Base-by-base conservation (phyloP, 2,329 filamentous ascomycete species). In the Keithomyces neogunnii region DNA sequence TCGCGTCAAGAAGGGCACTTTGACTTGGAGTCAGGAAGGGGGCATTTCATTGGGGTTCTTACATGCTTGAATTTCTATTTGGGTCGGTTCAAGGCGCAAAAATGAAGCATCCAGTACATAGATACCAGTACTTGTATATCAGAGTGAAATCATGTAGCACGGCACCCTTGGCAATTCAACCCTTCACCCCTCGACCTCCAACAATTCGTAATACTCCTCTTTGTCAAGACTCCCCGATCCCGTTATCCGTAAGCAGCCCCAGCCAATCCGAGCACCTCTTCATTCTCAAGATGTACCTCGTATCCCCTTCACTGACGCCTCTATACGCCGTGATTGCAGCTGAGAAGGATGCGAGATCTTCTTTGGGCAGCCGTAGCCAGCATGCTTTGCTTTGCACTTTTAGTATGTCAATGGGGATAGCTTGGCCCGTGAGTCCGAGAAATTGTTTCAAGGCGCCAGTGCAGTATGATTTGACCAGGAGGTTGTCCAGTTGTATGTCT, bases 331-430 rank as follows among this genome's bases (percentile, higher is more conserved):
- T 81, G 11, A 87, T 68, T 3, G 83, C 85, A 0, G 81, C 84
- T 0, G 82, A 71, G 50, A 89, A 78, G 1, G 76, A 73, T 1
- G 69, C 72, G 6, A 84, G 67, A 58, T 89, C 84, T 51, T 77
- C 73, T 4, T 75, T 69, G 4, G 85, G 83, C 7, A 88, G 64
- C 19, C 86, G 74, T 47, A 89, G 64, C 83, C 85, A 88, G 51
- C 78, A 78, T 46, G 81, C 72, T 5, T 62, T 59, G 1, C 69
- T 73, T 3, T 79, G 68, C 0, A 84, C 70, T 58, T 83, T 81
- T 35, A 92, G 74, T 26, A 91, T 80, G 61, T 92, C 88, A 51
- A 90, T 63, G 1, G 83, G 70, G 3, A 91, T 82, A 9, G 80
- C 81, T 2, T 75, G 69, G 9, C 88, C 88, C 0, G 80, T 82